Conservation (phyloP, 2,329 filamentous ascomycete genomes). For the Stenocarpella maydis region DNA sequence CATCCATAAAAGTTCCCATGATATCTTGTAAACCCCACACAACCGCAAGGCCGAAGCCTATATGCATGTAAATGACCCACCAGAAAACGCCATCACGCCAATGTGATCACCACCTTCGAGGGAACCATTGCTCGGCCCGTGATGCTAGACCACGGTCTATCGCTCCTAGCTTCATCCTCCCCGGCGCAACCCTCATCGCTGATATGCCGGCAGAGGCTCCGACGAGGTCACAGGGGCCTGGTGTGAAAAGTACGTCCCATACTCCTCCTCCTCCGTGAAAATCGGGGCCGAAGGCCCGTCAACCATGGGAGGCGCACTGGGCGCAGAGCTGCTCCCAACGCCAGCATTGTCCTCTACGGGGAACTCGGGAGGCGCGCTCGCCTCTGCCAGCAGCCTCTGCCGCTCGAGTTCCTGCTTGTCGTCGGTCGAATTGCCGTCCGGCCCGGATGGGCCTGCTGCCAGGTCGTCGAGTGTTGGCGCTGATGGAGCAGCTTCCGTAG, state of each 20-base stretch:
- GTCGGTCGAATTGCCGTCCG: conserved; percentile 55
- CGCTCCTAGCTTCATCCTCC: neutral
- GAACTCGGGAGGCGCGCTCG: conserved; percentile 69
- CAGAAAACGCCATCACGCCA: conserved; percentile 12
- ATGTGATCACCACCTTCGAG: neutral
- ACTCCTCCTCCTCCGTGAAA: conserved; percentile 63
- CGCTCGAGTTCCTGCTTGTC: conserved; percentile 84
- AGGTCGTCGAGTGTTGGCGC: conserved; percentile 58
- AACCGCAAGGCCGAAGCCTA: conserved; percentile 15
- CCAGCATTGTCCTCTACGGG: conserved; percentile 59
- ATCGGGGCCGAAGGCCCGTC: conserved; percentile 62
- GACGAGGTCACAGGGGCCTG: neutral
- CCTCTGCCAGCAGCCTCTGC: conserved; percentile 67
- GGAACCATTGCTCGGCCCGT: neutral
- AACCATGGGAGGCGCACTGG: conserved; percentile 38
- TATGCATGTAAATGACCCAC: conserved; percentile 21
- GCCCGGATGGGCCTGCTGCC: conserved; percentile 37
- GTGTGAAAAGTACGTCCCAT: conserved; percentile 31
- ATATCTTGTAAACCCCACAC: conserved; percentile 21
- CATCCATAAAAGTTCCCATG: neutral
- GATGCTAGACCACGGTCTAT: neutral
- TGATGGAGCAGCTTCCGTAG: conserved; percentile 40
- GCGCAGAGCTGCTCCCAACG: conserved; percentile 38
- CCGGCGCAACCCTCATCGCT: conserved; percentile 21
- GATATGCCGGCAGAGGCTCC: conserved; percentile 34